These are phyloP conservation scores for Saturnispora bothae DNA, from an alignment of 805 yeast species.

Conservation along the genomic window DNA sequence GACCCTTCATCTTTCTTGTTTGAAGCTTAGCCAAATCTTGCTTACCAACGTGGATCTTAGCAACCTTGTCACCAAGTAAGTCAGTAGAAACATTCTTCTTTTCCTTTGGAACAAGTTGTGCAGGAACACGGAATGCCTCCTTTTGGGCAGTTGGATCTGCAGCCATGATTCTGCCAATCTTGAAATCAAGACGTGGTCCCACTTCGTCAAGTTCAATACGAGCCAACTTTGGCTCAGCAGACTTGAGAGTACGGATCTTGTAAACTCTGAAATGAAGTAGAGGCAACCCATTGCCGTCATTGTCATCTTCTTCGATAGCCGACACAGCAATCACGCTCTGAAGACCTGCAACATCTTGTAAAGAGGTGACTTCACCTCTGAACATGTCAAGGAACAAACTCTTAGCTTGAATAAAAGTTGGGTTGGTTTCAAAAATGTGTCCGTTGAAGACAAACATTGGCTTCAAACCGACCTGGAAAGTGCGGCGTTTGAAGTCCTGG, in stretches of 20 bases:
- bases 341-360: slow-evolving; percentile 89
- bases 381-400: slow-evolving; percentile 85
- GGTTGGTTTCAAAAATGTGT: slow-evolving; percentile 80
- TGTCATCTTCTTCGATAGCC: slow-evolving; percentile 65
- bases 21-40: slow-evolving; percentile 87
- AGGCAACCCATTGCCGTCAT: slow-evolving; percentile 62
- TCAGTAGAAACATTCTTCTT: slow-evolving; percentile 87
- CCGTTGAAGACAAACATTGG: slow-evolving; percentile 95
- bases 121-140: slow-evolving; percentile 77
- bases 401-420: slow-evolving; percentile 74
- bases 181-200: slow-evolving; percentile 92
- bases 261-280: slow-evolving; percentile 84
- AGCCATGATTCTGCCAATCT: slow-evolving; percentile 73
- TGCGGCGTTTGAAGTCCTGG: slow-evolving; percentile 66
- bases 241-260: slow-evolving; percentile 65
- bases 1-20: slow-evolving; percentile 98
- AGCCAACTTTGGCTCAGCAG: slow-evolving; percentile 77
- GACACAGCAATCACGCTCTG: slow-evolving; percentile 82
- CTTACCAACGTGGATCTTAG: slow-evolving; percentile 90
- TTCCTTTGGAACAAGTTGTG: slow-evolving; percentile 67
- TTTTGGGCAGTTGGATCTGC: slow-evolving; percentile 83
- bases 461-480: slow-evolving; percentile 81
- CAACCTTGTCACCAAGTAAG: slow-evolving; percentile 90
- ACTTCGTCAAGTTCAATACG: slow-evolving; percentile 90
- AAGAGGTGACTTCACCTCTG: slow-evolving; percentile 69